Base-by-base conservation (phyloP, 768 basidiomycete species). In the Suillus luteus region DNA sequence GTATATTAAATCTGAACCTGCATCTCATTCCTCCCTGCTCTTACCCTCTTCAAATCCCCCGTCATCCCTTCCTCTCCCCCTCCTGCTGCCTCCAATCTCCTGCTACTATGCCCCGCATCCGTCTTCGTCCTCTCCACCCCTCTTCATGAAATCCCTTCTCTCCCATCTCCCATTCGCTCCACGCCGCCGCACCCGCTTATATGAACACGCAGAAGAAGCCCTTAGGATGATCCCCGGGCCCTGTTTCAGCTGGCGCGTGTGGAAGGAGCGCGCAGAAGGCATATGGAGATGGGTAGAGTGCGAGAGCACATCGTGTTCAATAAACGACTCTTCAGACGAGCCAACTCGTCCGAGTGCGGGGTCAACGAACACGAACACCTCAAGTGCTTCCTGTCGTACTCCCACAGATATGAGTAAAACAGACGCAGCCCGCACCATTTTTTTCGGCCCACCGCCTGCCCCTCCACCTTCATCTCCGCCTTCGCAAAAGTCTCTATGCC, bases 221-320 rank as follows among this genome's bases (percentile, higher is more conserved):
- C 76, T 83, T 73, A 76, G 74, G 64, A 79, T 83, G 69, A 81
- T 81, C 49, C 84, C 84, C 17, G 54, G 61, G 1, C 55, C 55
- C 2, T 84, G 77, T 51, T 79, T 85, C 71, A 83, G 83, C 69
- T 76, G 82, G 48, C 80, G 77, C 22, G 77, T 82, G 54, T 84
- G 83, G 65, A 77, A 76, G 60, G 70, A 76, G 51, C 82, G 83
- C 22, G 70, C 80, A 40, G 78, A 81, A 51, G 75, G 72, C 14
- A 78, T 84, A 77, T 80, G 83, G 69, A 69, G 67, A 41, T 81
- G 77, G 80, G 75, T 75, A 1, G 78, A 76, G 37, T 62, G 66
- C 61, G 76, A 78, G 6, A 62, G 59, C 2, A 62, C 66, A 69
- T 64, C 51, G 27, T 22, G 55, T 65, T 6, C 51, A 27, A 57